These are phyloP conservation scores for Dryadomyces quercivorus DNA, from an alignment of 2,329 filamentous ascomycete genomes.

Conservation along the genomic window DNA sequence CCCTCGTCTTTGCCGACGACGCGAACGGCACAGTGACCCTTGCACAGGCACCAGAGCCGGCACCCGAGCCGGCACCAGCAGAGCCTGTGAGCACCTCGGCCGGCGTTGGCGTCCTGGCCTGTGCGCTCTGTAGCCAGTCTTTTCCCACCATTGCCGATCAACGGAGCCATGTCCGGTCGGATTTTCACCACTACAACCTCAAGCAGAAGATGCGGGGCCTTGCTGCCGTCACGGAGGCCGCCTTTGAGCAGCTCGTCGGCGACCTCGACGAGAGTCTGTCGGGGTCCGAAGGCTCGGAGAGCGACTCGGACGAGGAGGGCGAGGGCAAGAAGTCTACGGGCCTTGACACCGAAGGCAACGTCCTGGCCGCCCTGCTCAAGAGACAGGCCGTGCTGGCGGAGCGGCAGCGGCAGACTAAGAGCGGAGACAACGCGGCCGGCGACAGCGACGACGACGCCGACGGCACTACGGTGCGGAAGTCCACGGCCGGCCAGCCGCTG, in stretches of 20 bases:
- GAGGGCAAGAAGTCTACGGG: conserved; percentile 5
- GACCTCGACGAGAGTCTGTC: conserved; percentile 86
- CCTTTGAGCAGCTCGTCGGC: conserved; percentile 78
- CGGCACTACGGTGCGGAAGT: background rate
- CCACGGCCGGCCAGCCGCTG: conserved; percentile 24
- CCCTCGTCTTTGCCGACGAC: conserved; percentile 47
- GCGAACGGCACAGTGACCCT: conserved; percentile 12
- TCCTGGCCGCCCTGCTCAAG: conserved; percentile 65
- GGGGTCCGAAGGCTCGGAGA: conserved; percentile 68
- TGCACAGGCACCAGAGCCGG: conserved; percentile 1
- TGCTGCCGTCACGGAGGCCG: conserved; percentile 59
- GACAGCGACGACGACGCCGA: conserved; percentile 33
- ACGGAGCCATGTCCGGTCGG: conserved; percentile 73
- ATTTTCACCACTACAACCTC: conserved; percentile 87
- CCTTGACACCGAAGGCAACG: conserved; percentile 29
- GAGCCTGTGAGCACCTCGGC: background rate
- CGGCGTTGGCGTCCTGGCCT: conserved; percentile 54
- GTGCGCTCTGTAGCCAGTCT: conserved; percentile 63
- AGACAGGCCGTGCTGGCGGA: conserved; percentile 66
- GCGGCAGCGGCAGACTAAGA: conserved; percentile 15
- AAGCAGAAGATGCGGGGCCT: conserved; percentile 77
- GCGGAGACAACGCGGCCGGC: conserved; percentile 24
- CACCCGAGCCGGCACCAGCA: no score
- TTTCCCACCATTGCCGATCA: conserved; percentile 71
- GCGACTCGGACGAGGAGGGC: conserved; percentile 41